phyloP scores from a whole-genome alignment of 2,329 filamentous ascomycete species.

The Fusarium annulatum region DNA sequence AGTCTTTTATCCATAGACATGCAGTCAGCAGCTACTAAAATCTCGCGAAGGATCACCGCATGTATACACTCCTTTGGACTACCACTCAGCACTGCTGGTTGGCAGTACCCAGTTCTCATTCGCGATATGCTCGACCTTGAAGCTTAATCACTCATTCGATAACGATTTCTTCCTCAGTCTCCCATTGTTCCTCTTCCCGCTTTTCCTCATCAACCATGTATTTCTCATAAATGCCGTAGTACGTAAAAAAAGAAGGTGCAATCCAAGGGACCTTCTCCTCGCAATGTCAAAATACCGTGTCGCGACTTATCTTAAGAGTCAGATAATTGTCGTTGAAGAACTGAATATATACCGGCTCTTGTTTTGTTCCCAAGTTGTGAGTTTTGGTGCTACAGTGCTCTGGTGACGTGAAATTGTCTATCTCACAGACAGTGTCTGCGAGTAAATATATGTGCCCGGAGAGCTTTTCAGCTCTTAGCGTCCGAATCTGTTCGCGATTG shows the following conservation, averaged over 20 bases:
- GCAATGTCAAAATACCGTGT: not conserved
- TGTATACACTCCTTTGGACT: no score
- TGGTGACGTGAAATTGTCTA: fast-evolving
- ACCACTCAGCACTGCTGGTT: no score
- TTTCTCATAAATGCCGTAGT: not conserved
- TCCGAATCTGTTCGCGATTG: not conserved
- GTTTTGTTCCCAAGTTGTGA: fast-evolving
- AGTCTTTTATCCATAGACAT: no score
- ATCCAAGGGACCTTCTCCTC: not conserved
- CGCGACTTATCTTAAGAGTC: not conserved
- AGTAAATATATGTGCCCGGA: not conserved
- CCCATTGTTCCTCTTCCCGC: fast-evolving
- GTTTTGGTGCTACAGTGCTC: not conserved
- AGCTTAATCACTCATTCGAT: no score
- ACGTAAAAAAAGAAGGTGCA: not conserved
- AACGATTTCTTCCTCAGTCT: not conserved
- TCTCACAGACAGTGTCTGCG: fast-evolving
- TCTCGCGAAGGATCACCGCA: no score
- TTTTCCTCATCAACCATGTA: not conserved
- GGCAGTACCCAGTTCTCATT: no score
- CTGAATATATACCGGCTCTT: not conserved
- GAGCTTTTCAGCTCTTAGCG: not conserved
- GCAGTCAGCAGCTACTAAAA: no score
- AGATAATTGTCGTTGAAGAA: not conserved
- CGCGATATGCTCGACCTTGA: no score